phyloP scores from a whole-genome alignment of 495 filamentous ascomycete genomes.

The Podospora pseudopauciseta region DNA sequence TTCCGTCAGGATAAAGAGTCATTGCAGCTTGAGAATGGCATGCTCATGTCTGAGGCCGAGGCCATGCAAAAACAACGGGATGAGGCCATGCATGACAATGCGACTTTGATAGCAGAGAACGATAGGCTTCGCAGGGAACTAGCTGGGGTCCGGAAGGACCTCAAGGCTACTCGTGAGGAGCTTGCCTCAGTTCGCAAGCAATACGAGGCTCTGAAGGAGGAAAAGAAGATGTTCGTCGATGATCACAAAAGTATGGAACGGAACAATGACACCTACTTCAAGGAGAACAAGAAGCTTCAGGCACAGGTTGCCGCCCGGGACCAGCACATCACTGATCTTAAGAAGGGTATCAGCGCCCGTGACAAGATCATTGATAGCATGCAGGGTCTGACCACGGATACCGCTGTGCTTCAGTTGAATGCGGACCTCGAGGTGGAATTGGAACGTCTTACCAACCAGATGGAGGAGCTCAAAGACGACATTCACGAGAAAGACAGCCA shows the following conservation, averaged over 20 bases:
- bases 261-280: conserved; percentile 46
- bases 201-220: conserved; percentile 31
- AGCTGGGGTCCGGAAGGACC: conserved; percentile 34
- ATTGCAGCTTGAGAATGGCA: conserved; percentile 34
- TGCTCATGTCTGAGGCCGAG: conserved; percentile 35
- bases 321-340: conserved; percentile 35
- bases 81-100: conserved; percentile 26
- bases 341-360: conserved; percentile 32
- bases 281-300: conserved; percentile 45
- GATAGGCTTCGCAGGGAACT: conserved; percentile 39
- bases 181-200: conserved; percentile 34
- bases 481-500: conserved; percentile 28
- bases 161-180: conserved; percentile 34
- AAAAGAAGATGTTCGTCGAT: conserved; percentile 38
- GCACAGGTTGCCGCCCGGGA: conserved; percentile 39
- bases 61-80: conserved; percentile 30
- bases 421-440: conserved; percentile 37
- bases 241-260: conserved; percentile 44
- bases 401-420: conserved; percentile 31
- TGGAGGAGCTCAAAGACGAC: conserved; percentile 28
- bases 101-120: conserved; percentile 31
- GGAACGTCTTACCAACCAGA: conserved; percentile 31
- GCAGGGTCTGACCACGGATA: conserved; percentile 32
- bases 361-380: conserved; percentile 37
- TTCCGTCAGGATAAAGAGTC: conserved; percentile 33